Evolutionary conservation across 176 grass and related monocot species (phyloP).

Genomic region (Carex pumila): DNA sequence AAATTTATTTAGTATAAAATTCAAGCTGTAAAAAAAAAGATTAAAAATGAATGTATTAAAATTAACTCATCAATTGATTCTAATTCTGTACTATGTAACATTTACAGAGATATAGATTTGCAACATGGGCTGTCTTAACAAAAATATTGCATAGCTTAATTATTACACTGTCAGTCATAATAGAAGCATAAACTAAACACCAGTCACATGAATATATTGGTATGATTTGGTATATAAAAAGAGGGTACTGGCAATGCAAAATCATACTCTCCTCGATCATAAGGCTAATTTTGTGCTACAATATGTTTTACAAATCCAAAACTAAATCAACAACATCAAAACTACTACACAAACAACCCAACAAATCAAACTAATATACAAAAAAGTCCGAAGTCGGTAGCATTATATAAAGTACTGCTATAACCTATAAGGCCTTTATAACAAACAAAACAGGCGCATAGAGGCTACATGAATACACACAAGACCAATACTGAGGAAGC

Average conservation of each 20-base stretch:
- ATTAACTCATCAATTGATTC: too few relatives aligned
- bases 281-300: neutral
- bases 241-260: neutral
- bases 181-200: neutral
- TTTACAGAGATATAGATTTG: too few relatives aligned
- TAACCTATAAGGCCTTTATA: neutral
- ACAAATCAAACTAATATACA: neutral
- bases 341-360: neutral
- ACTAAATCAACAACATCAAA: neutral
- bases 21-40: too few relatives aligned
- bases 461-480: neutral
- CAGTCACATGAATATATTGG: neutral
- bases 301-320: neutral
- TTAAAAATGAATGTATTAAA: too few relatives aligned
- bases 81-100: too few relatives aligned
- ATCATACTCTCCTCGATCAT: neutral
- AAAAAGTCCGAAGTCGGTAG: neutral
- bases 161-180: too few relatives aligned
- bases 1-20: too few relatives aligned
- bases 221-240: neutral
- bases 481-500: neutral
- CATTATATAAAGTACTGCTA: neutral
- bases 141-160: too few relatives aligned
- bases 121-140: too few relatives aligned
- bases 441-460: neutral